Percentiles rank a stretch among this genome's conserved stretches.
Conservation (phyloP, 352 stramenopile species). For the Globisporangium parvum region DNA sequence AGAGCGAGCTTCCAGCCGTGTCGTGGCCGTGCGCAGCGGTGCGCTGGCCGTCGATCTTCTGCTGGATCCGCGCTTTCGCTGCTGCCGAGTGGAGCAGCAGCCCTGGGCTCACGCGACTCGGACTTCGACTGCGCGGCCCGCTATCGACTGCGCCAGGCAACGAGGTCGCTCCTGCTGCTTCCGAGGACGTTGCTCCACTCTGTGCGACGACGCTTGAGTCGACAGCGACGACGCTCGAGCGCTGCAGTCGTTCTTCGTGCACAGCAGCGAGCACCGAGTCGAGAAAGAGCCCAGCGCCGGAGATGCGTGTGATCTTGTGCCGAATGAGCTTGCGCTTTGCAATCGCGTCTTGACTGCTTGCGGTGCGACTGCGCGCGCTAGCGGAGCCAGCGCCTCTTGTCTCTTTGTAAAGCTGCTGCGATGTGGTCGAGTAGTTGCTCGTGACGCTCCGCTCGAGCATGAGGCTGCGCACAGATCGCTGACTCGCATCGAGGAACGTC, state of each 20-base stretch:
- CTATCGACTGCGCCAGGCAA: conserved; percentile 5
- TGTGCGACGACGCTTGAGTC: neutral
- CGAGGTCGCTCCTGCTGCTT: conserved; percentile 4
- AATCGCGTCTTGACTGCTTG: conserved; percentile 3
- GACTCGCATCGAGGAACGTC: conserved; percentile 39
- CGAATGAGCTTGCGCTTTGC: conserved; percentile 12
- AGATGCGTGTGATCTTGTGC: conserved; percentile 14
- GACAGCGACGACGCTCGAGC: neutral
- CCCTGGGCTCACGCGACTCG: neutral
- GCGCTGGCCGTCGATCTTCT: conserved; percentile 13
- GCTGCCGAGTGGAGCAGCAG: conserved; percentile 9
- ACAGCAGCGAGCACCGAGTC: conserved; percentile 48
- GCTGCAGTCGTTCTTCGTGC: conserved; percentile 19
- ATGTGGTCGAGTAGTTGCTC: conserved; percentile 69
- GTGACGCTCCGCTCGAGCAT: conserved; percentile 49
- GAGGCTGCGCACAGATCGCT: conserved; percentile 47
- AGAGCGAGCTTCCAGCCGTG: conserved; percentile 7
- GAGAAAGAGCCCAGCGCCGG: conserved; percentile 24
- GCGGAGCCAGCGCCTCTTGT: neutral
- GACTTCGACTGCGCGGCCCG: conserved; percentile 1
- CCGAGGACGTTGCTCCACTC: neutral
- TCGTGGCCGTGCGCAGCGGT: neutral
- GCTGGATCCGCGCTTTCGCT: conserved; percentile 8
- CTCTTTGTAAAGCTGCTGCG: conserved; percentile 40
- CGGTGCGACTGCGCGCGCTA: neutral